A percentile compares a stretch with the other conserved stretches of the same genome.
Conservation (phyloP, 2,329 filamentous ascomycete species). For the Diaporthe sp. region DNA sequence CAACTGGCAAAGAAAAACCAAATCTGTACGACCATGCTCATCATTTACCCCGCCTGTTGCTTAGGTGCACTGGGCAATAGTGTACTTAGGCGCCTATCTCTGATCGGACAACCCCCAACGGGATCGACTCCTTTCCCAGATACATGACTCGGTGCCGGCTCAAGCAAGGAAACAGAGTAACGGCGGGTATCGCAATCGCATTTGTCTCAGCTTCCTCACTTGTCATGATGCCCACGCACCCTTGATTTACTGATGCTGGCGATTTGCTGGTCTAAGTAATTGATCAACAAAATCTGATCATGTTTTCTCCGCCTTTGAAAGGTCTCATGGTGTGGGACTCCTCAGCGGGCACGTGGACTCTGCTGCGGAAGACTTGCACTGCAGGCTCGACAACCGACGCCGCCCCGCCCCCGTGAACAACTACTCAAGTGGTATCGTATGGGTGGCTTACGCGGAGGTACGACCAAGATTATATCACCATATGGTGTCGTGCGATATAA, state of each 20-base stretch:
- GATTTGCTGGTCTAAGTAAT: neutral
- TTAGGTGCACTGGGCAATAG: neutral
- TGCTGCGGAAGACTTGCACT: neutral
- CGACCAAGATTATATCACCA: neutral
- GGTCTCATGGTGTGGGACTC: neutral
- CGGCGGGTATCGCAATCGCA: conserved; percentile 12
- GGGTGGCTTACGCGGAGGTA: neutral
- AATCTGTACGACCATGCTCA: neutral
- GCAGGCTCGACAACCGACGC: neutral
- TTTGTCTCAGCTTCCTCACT: conserved; percentile 29
- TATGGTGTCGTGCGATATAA: neutral
- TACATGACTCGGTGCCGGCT: conserved; percentile 27
- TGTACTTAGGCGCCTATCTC: conserved; percentile 13
- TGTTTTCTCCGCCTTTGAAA: conserved; percentile 9
- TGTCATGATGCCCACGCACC: conserved; percentile 18
- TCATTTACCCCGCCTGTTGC: conserved; percentile 12
- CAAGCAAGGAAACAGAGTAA: neutral
- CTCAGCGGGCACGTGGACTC: conserved; percentile 10
- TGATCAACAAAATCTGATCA: conserved; percentile 11
- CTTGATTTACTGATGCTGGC: neutral
- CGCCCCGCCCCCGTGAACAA: neutral
- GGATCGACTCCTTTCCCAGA: conserved; percentile 23
- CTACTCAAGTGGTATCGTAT: neutral
- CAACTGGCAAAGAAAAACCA: neutral
- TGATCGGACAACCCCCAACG: neutral